These are phyloP conservation scores for Lactarius trivialis DNA, from an alignment of 768 basidiomycete species.

Conservation along the genomic window DNA sequence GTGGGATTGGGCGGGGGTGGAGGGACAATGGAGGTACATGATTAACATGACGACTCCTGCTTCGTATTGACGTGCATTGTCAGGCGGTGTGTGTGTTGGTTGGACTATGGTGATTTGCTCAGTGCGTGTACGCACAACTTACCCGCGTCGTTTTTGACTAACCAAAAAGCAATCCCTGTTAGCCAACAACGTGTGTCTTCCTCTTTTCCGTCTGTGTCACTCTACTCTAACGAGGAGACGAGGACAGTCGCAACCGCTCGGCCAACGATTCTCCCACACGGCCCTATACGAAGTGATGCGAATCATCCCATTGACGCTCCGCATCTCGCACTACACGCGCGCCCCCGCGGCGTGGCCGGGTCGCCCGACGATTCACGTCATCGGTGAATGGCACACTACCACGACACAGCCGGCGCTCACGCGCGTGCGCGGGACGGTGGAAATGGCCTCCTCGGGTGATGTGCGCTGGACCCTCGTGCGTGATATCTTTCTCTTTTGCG, in stretches of 20 bases:
- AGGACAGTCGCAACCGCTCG: constrained; percentile 17
- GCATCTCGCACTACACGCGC: constrained; percentile 27
- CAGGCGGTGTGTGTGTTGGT: constrained; percentile 53
- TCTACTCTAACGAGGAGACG: background rate
- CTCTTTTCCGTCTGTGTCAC: background rate
- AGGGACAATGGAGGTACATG: constrained; percentile 48
- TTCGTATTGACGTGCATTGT: background rate
- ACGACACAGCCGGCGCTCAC: constrained; percentile 34
- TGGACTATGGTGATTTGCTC: constrained; percentile 50
- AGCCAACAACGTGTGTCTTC: constrained; percentile 37
- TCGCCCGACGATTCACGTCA: constrained; percentile 47
- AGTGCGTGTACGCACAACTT: constrained; percentile 31
- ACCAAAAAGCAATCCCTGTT: background rate
- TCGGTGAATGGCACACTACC: constrained; percentile 35
- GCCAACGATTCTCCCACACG: constrained; percentile 29
- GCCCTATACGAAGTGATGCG: constrained; percentile 40
- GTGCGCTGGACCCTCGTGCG: constrained; percentile 47
- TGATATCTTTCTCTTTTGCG: background rate
- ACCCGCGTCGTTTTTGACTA: background rate
- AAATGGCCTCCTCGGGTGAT: constrained; percentile 43
- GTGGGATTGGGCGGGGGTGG: constrained; percentile 56
- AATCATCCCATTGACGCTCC: constrained; percentile 49
- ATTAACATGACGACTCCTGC: background rate
- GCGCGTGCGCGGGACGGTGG: constrained; percentile 38
- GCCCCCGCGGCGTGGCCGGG: constrained; percentile 27